Evolutionary conservation across 164 flowering plant genomes (phyloP).

Genomic region (Cinnamomum chago): DNA sequence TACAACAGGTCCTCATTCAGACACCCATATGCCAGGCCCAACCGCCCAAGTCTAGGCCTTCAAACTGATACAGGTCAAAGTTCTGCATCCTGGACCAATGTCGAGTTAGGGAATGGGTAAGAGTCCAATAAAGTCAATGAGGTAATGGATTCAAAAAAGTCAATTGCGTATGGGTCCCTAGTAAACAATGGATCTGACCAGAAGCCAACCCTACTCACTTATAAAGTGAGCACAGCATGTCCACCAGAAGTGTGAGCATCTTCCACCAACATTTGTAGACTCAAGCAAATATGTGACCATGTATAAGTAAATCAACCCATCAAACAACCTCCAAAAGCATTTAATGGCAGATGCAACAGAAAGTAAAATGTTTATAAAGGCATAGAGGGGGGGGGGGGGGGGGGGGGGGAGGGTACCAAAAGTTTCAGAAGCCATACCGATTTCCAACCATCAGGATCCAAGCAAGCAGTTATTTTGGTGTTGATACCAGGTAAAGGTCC

Average conservation of each 20-base stretch:
- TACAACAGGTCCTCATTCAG: too few relatives aligned
- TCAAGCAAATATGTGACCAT: not conserved
- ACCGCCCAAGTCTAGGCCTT: too few relatives aligned
- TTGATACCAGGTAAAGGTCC: conserved; percentile 96
- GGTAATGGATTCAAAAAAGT: too few relatives aligned
- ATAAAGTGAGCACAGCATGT: not conserved
- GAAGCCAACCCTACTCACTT: not conserved
- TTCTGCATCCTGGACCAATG: too few relatives aligned
- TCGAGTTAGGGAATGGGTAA: too few relatives aligned
- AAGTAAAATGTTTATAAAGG: not conserved
- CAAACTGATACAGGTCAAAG: too few relatives aligned
- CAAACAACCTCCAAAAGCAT: not conserved
- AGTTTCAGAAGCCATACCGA: conserved; percentile 40
- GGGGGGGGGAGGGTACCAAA: not conserved
- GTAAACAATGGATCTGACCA: too few relatives aligned
- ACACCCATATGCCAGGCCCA: too few relatives aligned
- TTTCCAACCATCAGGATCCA: conserved; percentile 99
- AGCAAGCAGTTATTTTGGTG: conserved; percentile 93
- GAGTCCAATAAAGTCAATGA: too few relatives aligned
- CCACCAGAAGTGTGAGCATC: not conserved
- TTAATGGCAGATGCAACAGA: conserved; percentile 1
- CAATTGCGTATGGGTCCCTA: too few relatives aligned
- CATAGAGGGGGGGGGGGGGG: not conserved
- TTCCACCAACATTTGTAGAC: not conserved
- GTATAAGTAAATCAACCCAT: not conserved